Evolutionary conservation across 164 flowering plant species (phyloP).

Genomic region (Kingdonia uniflora): DNA sequence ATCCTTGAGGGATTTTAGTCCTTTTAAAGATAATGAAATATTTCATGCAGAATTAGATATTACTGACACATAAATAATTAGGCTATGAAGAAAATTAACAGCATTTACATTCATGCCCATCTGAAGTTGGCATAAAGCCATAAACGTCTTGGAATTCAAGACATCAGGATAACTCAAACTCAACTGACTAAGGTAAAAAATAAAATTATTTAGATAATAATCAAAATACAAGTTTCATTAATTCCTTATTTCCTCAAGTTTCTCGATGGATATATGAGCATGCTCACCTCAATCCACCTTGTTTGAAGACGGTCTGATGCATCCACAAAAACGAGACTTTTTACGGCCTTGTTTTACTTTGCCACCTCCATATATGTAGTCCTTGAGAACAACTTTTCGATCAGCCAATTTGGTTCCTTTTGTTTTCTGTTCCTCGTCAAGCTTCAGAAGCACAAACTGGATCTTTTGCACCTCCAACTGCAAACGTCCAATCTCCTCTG

Average conservation of each 20-base stretch:
- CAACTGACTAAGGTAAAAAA: too few species aligned
- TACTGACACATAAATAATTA: too few species aligned
- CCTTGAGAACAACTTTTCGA: slow-evolving; percentile 38
- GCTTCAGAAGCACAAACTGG: slow-evolving; percentile 43
- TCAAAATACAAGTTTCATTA: background rate
- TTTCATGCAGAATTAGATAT: too few species aligned
- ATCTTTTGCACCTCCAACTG: slow-evolving; percentile 75
- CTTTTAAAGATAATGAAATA: too few species aligned
- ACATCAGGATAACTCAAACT: too few species aligned
- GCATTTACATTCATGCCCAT: too few species aligned
- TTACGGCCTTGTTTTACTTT: slow-evolving; percentile 26
- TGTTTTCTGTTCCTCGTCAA: slow-evolving; percentile 46
- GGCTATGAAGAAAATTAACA: too few species aligned
- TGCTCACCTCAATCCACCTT: slow-evolving; percentile 20
- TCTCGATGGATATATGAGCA: background rate
- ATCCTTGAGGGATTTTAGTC: too few species aligned
- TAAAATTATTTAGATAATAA: background rate
- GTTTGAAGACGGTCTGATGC: slow-evolving; percentile 34
- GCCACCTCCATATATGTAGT: slow-evolving; percentile 40
- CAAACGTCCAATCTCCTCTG: slow-evolving; percentile 77
- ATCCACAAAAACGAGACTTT: slow-evolving; percentile 50
- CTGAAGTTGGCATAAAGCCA: too few species aligned
- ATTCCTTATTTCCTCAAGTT: background rate
- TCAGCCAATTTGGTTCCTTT: slow-evolving; percentile 23
- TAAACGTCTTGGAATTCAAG: too few species aligned